These are phyloP conservation scores for Lathyrus sativus DNA, from an alignment of 306 rosid genomes.

Conservation along the genomic window DNA sequence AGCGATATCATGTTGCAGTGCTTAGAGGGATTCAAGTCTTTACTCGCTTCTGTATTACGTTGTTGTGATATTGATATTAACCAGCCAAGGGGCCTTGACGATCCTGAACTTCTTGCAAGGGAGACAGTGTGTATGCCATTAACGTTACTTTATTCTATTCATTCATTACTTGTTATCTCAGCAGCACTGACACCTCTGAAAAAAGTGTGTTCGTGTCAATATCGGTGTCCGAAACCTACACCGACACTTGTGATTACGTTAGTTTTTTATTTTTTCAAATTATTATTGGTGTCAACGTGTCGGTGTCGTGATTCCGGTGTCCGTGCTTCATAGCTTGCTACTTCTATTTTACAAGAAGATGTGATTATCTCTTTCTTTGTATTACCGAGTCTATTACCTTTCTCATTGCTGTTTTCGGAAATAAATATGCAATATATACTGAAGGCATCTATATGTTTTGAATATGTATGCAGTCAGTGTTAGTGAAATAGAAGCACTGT, in stretches of 20 bases:
- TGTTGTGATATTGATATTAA: slow-evolving; percentile 81
- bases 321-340: too few species aligned
- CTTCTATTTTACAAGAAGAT: not conserved
- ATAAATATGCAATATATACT: slow-evolving; percentile 2
- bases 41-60: slow-evolving; percentile 63
- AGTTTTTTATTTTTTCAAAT: too few species aligned
- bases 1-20: slow-evolving; percentile 87
- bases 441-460: slow-evolving; percentile 12
- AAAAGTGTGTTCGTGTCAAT: too few species aligned
- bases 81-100: slow-evolving; percentile 81
- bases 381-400: not conserved
- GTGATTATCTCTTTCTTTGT: slow-evolving; percentile 24
- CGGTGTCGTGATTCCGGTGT: too few species aligned
- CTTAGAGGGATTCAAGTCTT: slow-evolving; percentile 64
- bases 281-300: too few species aligned
- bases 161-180: not conserved
- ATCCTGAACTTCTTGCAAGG: slow-evolving; percentile 86
- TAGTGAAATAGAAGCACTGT: slow-evolving; percentile 97
- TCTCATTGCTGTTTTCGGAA: not conserved
- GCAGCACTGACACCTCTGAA: too few species aligned
- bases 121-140: slow-evolving; percentile 87
- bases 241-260: too few species aligned
- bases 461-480: slow-evolving; percentile 75
- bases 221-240: too few species aligned
- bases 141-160: slow-evolving; percentile 16